Conservation (phyloP, 2,329 filamentous ascomycete species). For the Coleophoma cylindrospora region DNA sequence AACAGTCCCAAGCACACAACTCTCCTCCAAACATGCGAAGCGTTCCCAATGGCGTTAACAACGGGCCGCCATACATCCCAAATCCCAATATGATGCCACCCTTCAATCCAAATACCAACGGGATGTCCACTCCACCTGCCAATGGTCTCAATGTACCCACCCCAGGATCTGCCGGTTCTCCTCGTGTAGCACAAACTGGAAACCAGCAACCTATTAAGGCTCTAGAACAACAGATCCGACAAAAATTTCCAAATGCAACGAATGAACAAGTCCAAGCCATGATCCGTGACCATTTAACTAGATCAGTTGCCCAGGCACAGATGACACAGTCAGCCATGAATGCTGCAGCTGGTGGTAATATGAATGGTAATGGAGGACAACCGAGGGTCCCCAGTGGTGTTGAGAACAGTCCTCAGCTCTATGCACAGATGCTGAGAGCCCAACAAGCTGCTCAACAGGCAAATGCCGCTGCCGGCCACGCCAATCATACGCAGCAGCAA, state of each 20-base stretch:
- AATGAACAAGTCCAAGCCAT: slow-evolving; percentile 48
- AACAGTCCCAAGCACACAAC: slow-evolving; percentile 22
- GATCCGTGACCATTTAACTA: slow-evolving; percentile 37
- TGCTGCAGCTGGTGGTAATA: slow-evolving; percentile 33
- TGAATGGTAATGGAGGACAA: slow-evolving; percentile 9
- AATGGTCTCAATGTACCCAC: slow-evolving; percentile 14
- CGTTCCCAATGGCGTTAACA: slow-evolving; percentile 14
- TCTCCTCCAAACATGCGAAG: slow-evolving; percentile 37
- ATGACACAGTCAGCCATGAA: slow-evolving; percentile 46
- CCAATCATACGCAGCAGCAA: slow-evolving; percentile 20
- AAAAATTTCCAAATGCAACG: slow-evolving; percentile 30
- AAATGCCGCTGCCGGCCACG: slow-evolving; percentile 9
- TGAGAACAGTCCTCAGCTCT: slow-evolving; percentile 39
- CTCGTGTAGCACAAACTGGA: slow-evolving; percentile 16
- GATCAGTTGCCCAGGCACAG: slow-evolving; percentile 38
- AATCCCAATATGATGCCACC: slow-evolving; percentile 43
- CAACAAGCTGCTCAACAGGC: slow-evolving; percentile 36
- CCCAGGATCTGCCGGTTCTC: slow-evolving; percentile 20
- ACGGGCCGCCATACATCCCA: slow-evolving; percentile 18
- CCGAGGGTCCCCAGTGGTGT: slow-evolving; percentile 21
- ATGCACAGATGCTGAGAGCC: slow-evolving; percentile 47
- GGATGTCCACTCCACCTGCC: slow-evolving; percentile 35
- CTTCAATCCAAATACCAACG: slow-evolving; percentile 42
- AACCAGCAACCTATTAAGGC: not conserved
- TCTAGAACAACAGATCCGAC: slow-evolving; percentile 17